These are phyloP conservation scores for Aspergillus texensis DNA, from an alignment of 2,329 filamentous ascomycete species.

Conservation along the genomic window DNA sequence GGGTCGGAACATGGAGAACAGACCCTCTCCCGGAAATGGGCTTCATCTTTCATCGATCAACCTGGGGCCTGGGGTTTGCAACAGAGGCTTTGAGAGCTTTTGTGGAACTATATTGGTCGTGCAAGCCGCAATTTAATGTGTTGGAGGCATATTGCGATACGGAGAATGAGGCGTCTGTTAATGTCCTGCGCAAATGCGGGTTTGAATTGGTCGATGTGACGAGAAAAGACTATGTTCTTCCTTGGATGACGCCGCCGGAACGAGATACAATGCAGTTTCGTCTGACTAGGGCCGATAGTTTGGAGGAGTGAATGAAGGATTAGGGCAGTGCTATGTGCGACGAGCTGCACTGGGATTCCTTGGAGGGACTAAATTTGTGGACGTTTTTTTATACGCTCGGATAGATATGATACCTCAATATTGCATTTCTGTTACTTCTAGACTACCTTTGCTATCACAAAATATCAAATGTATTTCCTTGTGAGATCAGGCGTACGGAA, in stretches of 20 bases:
- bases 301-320: not conserved
- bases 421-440: too few species aligned
- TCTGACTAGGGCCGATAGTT: not conserved
- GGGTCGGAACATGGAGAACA: not conserved
- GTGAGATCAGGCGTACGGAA: too few species aligned
- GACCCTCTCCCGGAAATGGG: not conserved
- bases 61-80: not conserved
- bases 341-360: not conserved
- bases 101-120: not conserved
- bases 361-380: too few species aligned
- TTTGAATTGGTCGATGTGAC: not conserved
- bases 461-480: too few species aligned
- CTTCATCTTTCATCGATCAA: not conserved
- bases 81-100: not conserved
- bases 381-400: too few species aligned
- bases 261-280: conserved; percentile 1
- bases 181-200: not conserved
- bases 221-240: not conserved
- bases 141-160: not conserved
- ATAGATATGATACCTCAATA: too few species aligned
- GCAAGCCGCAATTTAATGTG: not conserved
- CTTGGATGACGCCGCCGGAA: not conserved
- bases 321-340: not conserved
- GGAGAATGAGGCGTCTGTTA: not conserved
- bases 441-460: too few species aligned